These are phyloP conservation scores for Lachancea waltii DNA, from an alignment of 805 yeast genomes.

Conservation along the genomic window DNA sequence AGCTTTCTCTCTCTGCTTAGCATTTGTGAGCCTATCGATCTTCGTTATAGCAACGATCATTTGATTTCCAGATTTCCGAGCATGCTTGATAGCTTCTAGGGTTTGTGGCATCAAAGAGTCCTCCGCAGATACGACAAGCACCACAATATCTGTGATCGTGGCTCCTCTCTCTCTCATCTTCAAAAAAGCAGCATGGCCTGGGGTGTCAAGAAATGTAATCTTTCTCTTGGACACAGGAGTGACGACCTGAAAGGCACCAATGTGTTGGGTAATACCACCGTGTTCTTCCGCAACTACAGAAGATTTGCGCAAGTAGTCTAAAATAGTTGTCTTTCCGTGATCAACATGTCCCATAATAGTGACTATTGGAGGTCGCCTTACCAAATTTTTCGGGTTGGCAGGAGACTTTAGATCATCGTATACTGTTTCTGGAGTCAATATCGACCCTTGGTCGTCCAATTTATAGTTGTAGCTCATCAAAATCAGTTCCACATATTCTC, in stretches of 20 bases:
- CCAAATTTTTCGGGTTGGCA: conserved; percentile 40
- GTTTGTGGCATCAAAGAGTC: conserved; percentile 99
- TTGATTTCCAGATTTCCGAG: conserved; percentile 45
- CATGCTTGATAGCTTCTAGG: conserved; percentile 89
- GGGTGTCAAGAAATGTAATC: conserved; percentile 91
- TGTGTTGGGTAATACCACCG: conserved; percentile 97
- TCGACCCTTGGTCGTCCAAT: conserved; percentile 30
- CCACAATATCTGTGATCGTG: conserved; percentile 81
- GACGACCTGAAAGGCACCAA: conserved; percentile 91
- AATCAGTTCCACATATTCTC: conserved; percentile 76
- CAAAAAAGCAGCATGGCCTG: conserved; percentile 95
- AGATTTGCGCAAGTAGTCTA: conserved; percentile 80
- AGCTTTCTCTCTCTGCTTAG: conserved; percentile 44
- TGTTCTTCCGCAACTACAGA: conserved; percentile 77
- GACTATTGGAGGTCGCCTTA: conserved; percentile 84
- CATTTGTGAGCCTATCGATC: conserved; percentile 58
- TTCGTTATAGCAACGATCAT: conserved; percentile 89
- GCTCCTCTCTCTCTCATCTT: conserved; percentile 98
- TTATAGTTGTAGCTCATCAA: conserved; percentile 86
- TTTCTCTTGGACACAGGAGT: conserved; percentile 66
- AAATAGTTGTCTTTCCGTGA: conserved; percentile 93
- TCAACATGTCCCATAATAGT: conserved; percentile 99
- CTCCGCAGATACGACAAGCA: conserved; percentile 93
- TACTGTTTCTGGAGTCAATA: conserved; percentile 49
- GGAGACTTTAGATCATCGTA: conserved; percentile 56